These are phyloP conservation scores for Pleurotus salmoneostramineus DNA, from an alignment of 768 basidiomycete species.

Conservation along the genomic window DNA sequence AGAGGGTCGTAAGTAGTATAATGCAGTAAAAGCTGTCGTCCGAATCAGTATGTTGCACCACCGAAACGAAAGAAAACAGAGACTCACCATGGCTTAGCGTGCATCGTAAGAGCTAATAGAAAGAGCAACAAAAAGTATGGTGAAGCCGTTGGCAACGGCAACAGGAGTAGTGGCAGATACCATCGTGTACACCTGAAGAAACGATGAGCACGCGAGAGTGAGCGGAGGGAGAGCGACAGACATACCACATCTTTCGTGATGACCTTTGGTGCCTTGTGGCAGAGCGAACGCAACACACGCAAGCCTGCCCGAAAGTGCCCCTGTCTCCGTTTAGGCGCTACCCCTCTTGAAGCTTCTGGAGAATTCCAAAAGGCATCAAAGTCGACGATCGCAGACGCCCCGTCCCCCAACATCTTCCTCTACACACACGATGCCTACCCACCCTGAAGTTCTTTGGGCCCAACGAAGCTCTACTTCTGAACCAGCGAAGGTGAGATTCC, in stretches of 20 bases:
- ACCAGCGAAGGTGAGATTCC: slow-evolving; percentile 57
- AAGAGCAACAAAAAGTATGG: slow-evolving; percentile 80
- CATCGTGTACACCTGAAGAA: slow-evolving; percentile 76
- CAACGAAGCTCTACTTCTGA: slow-evolving; percentile 75
- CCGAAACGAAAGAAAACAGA: not conserved
- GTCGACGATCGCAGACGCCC: slow-evolving; percentile 18
- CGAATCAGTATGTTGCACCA: not conserved
- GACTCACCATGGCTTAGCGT: slow-evolving; percentile 80
- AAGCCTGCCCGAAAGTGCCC: not conserved
- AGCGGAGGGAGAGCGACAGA: slow-evolving; percentile 11
- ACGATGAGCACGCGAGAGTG: not conserved
- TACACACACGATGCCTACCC: slow-evolving; percentile 39
- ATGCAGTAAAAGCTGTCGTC: slow-evolving; percentile 78
- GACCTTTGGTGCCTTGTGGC: not conserved
- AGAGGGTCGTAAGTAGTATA: slow-evolving; percentile 75
- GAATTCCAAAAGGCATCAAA: slow-evolving; percentile 27
- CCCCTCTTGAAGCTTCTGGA: slow-evolving; percentile 34
- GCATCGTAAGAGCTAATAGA: slow-evolving; percentile 70
- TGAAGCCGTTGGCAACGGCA: slow-evolving; percentile 77
- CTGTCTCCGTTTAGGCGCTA: slow-evolving; percentile 1
- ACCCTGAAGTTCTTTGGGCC: slow-evolving; percentile 94
- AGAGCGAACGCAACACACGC: not conserved
- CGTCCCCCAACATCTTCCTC: slow-evolving; percentile 7
- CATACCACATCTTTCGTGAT: slow-evolving; percentile 49
- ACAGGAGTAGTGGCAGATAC: slow-evolving; percentile 73